Evolutionary conservation across 1,284 basidiomycete genomes (phyloP).

Genomic region (Trametes polyzona): DNA sequence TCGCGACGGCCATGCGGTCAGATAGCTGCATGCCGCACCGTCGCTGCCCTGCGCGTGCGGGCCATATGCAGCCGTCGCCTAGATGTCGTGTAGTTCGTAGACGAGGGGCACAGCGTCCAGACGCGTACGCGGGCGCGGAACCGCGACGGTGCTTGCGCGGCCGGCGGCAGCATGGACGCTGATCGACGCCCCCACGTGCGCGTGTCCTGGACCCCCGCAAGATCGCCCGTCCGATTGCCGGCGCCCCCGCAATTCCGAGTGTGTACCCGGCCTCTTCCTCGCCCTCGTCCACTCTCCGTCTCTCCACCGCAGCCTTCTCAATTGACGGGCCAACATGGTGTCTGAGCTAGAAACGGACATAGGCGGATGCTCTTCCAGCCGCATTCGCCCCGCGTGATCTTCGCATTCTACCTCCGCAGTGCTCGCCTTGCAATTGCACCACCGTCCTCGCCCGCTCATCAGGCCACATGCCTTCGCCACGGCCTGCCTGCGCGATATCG

Average conservation of each 20-base stretch:
- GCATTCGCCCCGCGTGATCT: neutral
- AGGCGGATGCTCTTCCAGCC: too few relatives aligned
- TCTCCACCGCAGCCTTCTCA: too few relatives aligned
- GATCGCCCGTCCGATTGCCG: constrained; percentile 4
- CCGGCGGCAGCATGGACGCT: neutral
- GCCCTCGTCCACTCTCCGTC: neutral
- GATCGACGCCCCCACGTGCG: neutral
- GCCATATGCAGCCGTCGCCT: neutral
- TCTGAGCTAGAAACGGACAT: too few relatives aligned
- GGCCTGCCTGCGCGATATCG: neutral
- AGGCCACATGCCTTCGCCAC: neutral
- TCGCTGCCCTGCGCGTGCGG: neutral
- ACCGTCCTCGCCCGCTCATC: neutral
- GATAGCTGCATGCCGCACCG: neutral
- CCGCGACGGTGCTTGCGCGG: neutral
- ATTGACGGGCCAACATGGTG: too few relatives aligned
- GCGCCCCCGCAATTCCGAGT: neutral
- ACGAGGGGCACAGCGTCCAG: neutral
- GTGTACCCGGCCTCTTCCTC: neutral
- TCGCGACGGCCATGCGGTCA: constrained; percentile 9
- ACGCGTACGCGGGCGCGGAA: neutral
- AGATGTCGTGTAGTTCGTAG: neutral
- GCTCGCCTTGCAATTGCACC: neutral
- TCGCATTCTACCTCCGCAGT: neutral
- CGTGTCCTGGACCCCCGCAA: neutral